Evolutionary conservation across 768 basidiomycete species (phyloP), one percentile per base, ranked within the genome.

Genomic region (Terana coerulea): DNA sequence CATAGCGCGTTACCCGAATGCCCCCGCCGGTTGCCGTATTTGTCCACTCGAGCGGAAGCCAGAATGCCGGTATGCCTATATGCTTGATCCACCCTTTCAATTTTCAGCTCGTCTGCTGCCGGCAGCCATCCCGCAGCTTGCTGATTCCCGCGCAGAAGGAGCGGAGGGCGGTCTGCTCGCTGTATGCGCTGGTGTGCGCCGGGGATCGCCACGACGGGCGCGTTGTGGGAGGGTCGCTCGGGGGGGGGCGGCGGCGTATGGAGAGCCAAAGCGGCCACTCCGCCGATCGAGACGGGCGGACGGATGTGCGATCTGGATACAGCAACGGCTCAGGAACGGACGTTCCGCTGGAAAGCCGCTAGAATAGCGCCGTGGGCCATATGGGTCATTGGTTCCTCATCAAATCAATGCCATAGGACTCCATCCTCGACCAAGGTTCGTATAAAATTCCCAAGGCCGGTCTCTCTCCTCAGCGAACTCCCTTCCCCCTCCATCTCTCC

Each of bases 261-360:
- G 37, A 17, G 3, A 7, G 17, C 24, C 17, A 5, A 39, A 22
- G 11, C 37, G 17, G 37, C 12, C 31, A 17, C 17, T n/a, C 37
- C 17, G 37, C 10, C 37, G 37, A 22, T 39, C 31, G 31, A 33
- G 31, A 33, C 31, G 9, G 31, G 9, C 17, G 37, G 24, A 19
- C 3, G 37, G 24, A 39, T 35, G 14, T 39, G 17, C 37, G 37
- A 39, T 39, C 37, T 39, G 17, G 11, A n/a, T n/a, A n/a, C n/a
- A n/a, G n/a, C n/a, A n/a, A n/a, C 14, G 24, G 45, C 45, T 46
- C 45, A 46, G 45, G 45, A 46, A 46, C 45, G 45, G n/a, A 46
- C 34, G 45, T 31, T 29, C 45, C 45, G 45, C 21, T 33, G 45
- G 45, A n/a, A 21, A 19, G 17, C 28, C 45, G 34, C 45, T 19